phyloP scores from a whole-genome alignment of 169 alveolate species.

The Plasmodium ovale region DNA sequence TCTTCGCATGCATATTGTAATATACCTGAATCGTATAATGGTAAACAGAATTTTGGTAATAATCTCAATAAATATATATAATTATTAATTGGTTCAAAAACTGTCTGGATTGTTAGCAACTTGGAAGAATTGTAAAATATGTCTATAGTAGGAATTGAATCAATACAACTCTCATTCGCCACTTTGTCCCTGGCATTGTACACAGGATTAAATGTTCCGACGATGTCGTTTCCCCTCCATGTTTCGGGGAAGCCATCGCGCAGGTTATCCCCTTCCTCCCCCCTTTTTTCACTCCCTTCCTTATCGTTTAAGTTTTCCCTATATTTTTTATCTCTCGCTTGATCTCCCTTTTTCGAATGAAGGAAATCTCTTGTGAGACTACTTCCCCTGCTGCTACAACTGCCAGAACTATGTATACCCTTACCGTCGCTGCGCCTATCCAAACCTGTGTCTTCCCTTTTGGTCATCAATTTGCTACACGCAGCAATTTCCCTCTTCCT shows the following conservation, averaged over 20 bases:
- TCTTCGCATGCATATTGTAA: slow-evolving; percentile 84
- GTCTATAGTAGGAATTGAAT: slow-evolving; percentile 80
- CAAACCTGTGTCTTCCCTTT: neutral
- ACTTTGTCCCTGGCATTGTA: slow-evolving; percentile 67
- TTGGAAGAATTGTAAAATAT: slow-evolving; percentile 78
- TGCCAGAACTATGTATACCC: neutral
- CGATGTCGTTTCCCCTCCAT: slow-evolving; percentile 35
- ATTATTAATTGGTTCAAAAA: slow-evolving; percentile 55
- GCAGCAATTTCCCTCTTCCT: slow-evolving; percentile 1
- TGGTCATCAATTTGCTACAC: slow-evolving; percentile 11
- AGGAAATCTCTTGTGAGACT: neutral
- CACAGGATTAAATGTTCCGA: slow-evolving; percentile 65
- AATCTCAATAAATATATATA: slow-evolving; percentile 74
- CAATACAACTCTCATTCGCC: slow-evolving; percentile 56
- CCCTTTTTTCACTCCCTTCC: neutral
- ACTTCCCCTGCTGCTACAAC: neutral
- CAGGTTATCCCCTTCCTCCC: neutral
- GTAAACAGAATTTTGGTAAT: slow-evolving; percentile 81
- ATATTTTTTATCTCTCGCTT: neutral
- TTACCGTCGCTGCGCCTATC: neutral
- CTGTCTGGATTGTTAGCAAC: slow-evolving; percentile 69
- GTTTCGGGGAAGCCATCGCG: slow-evolving; percentile 13
- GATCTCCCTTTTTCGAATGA: neutral
- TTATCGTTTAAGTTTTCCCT: neutral
- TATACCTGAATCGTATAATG: slow-evolving; percentile 81